Evolutionary conservation across 1,284 basidiomycete species (phyloP).

Genomic region (Phaffia rhodozyma): DNA sequence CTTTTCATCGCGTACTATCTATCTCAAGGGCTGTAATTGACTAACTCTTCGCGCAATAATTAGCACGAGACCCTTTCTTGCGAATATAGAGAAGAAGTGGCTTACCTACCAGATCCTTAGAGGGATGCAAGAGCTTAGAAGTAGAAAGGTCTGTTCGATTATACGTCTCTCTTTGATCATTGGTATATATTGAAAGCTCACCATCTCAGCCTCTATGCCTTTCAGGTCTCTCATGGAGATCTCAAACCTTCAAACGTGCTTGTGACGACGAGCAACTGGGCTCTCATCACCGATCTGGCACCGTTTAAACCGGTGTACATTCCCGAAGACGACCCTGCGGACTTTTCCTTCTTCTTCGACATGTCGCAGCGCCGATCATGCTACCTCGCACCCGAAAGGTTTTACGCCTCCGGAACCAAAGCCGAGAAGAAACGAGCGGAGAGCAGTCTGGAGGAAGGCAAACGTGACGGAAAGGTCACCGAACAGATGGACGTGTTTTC

Average conservation of each 20-base stretch:
- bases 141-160: constrained; percentile 41
- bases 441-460: constrained; percentile 45
- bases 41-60: not conserved
- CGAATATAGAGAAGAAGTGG: constrained; percentile 92
- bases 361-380: constrained; percentile 86
- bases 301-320: constrained; percentile 88
- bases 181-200: not conserved
- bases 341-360: constrained; percentile 89
- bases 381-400: constrained; percentile 84
- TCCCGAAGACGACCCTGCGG: constrained; percentile 90
- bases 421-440: constrained; percentile 11
- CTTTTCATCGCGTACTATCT: not conserved
- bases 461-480: constrained; percentile 65
- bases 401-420: constrained; percentile 67
- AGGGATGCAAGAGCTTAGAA: constrained; percentile 69
- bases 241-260: constrained; percentile 97
- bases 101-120: constrained; percentile 87
- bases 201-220: not conserved
- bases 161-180: not conserved
- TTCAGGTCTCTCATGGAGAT: constrained; percentile 85
- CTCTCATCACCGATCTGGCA: constrained; percentile 91
- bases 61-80: constrained; percentile 91
- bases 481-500: constrained; percentile 99
- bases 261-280: constrained; percentile 90
- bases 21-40: not conserved